Conservation (phyloP, 345 rosid species). For the Citrus reticulata region DNA sequence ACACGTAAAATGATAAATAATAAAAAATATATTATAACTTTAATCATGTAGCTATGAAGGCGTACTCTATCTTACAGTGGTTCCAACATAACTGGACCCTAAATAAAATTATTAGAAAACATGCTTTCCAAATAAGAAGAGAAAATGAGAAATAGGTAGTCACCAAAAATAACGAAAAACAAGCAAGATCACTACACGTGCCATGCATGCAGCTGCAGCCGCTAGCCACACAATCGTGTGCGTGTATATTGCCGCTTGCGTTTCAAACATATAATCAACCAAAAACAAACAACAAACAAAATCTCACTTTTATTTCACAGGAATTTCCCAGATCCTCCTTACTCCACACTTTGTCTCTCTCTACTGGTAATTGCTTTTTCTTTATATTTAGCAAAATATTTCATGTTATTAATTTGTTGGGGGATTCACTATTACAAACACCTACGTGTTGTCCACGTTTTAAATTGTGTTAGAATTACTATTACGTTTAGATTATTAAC, state of each 20-base stretch:
- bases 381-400: background rate
- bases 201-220: too few relatives aligned
- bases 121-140: too few relatives aligned
- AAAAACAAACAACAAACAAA: background rate
- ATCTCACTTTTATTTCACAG: background rate
- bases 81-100: too few relatives aligned
- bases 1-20: too few relatives aligned
- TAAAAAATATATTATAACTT: too few relatives aligned
- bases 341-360: background rate
- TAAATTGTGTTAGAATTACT: background rate
- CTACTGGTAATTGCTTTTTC: background rate
- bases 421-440: background rate
- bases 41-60: fast-evolving
- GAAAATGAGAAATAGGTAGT: too few relatives aligned
- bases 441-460: background rate
- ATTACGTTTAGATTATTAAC: background rate
- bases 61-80: fast-evolving
- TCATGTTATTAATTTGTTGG: background rate
- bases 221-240: too few relatives aligned
- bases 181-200: too few relatives aligned
- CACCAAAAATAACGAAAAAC: too few relatives aligned
- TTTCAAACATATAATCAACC: background rate
- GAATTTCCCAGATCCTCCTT: background rate
- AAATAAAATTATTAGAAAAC: too few relatives aligned
- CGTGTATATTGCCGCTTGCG: too few relatives aligned